Conservation (phyloP, 2,329 filamentous ascomycete species). For the Cercospora janseana region DNA sequence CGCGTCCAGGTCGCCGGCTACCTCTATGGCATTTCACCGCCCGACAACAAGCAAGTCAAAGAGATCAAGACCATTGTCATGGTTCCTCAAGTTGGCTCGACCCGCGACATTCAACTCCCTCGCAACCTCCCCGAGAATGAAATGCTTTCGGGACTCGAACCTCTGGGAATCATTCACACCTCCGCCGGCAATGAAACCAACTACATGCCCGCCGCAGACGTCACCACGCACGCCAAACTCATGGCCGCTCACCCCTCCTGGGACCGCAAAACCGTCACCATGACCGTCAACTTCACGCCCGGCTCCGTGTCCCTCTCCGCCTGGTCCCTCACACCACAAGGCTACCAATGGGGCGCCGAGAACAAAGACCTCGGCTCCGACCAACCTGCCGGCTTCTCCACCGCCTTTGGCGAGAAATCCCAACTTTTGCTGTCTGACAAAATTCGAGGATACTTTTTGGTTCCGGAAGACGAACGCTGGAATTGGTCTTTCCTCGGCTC, state of each 20-base stretch:
- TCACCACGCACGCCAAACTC: conserved; percentile 87
- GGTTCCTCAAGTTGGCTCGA: conserved; percentile 92
- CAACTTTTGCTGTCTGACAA: conserved; percentile 90
- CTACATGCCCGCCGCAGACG: conserved; percentile 94
- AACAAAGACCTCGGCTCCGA: conserved; percentile 93
- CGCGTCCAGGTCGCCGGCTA: conserved; percentile 96
- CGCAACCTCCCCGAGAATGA: conserved; percentile 90
- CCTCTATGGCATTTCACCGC: conserved; percentile 86
- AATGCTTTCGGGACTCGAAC: conserved; percentile 80
- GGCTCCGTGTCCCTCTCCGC: conserved; percentile 92
- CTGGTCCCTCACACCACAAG: conserved; percentile 86
- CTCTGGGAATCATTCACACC: conserved; percentile 92
- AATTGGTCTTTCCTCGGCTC: conserved; percentile 99
- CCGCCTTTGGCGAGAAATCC: conserved; percentile 82
- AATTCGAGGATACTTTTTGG: conserved; percentile 93
- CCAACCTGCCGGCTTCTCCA: conserved; percentile 85
- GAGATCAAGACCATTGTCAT: conserved; percentile 96
- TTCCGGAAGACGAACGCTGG: conserved; percentile 87
- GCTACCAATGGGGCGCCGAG: conserved; percentile 95
- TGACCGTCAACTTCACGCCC: conserved; percentile 94
- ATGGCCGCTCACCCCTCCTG: conserved; percentile 78
- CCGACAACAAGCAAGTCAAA: conserved; percentile 95
- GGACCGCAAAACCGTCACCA: conserved; percentile 90
- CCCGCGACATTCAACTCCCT: conserved; percentile 86
- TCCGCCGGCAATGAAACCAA: conserved; percentile 90